These are phyloP conservation scores for Vaccinium myrtillus DNA, from an alignment of 148 eudicot genomes.

Conservation along the genomic window DNA sequence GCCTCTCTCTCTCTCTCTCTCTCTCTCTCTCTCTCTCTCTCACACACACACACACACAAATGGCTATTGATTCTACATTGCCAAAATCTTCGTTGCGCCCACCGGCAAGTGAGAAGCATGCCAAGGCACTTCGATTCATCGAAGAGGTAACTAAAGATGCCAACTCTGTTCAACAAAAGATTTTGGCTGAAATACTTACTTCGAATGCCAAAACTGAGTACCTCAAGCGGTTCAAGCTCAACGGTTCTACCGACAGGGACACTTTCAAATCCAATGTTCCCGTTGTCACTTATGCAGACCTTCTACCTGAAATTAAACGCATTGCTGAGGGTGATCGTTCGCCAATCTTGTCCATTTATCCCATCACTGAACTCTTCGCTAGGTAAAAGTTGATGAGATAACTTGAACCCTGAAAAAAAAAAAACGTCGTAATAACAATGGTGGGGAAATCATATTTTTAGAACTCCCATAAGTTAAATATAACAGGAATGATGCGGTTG, in stretches of 20 bases:
- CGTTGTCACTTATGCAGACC: constrained; percentile 22
- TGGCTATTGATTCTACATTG: neutral
- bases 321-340: constrained; percentile 25
- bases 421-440: no score
- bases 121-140: constrained; percentile 19
- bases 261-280: constrained; percentile 26
- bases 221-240: constrained; percentile 15
- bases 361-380: constrained; percentile 25
- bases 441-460: no score
- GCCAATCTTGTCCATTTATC: constrained; percentile 22
- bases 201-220: constrained; percentile 21
- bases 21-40: no score
- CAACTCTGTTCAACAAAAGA: constrained; percentile 20
- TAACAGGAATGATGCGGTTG: no score
- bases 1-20: neutral
- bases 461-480: no score
- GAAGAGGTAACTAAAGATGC: constrained; percentile 21
- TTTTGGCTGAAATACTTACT: constrained; percentile 19
- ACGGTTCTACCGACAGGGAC: constrained; percentile 12
- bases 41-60: neutral
- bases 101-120: constrained; percentile 12
- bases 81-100: neutral
- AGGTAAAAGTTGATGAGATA: constrained; percentile 14
- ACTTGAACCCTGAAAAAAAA: no score
- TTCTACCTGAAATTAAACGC: constrained; percentile 20